These are phyloP conservation scores for Kwoniella bestiolae DNA, from an alignment of 768 basidiomycete genomes.

Conservation along the genomic window DNA sequence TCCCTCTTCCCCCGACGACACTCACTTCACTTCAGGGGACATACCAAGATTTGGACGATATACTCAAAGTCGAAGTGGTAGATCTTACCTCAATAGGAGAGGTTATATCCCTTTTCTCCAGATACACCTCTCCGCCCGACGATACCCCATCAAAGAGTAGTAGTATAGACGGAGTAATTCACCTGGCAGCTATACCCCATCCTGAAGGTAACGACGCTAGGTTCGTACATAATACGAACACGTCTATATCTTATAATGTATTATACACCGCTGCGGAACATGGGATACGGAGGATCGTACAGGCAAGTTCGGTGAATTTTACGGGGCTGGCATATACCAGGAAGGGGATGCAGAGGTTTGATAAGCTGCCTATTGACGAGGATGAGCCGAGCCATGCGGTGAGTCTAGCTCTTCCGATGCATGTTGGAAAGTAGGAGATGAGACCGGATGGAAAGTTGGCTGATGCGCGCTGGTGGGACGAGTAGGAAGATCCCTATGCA, in stretches of 20 bases:
- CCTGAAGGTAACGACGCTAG: slow-evolving; percentile 32
- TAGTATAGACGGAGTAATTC: slow-evolving; percentile 43
- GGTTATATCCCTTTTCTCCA: slow-evolving; percentile 26
- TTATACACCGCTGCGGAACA: slow-evolving; percentile 38
- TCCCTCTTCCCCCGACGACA: slow-evolving; percentile 22
- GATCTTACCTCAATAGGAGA: slow-evolving; percentile 23
- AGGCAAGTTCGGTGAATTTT: slow-evolving; percentile 53
- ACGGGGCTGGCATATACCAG: slow-evolving; percentile 40
- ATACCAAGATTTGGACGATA: slow-evolving; percentile 3
- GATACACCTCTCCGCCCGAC: too few relatives aligned
- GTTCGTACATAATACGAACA: slow-evolving; percentile 47
- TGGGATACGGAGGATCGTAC: slow-evolving; percentile 46
- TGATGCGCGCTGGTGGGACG: not conserved
- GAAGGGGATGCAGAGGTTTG: slow-evolving; percentile 35
- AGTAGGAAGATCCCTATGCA: slow-evolving; percentile 40
- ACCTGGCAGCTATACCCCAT: slow-evolving; percentile 48
- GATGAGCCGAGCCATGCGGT: slow-evolving; percentile 29
- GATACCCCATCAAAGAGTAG: not conserved
- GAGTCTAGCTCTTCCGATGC: slow-evolving; percentile 10
- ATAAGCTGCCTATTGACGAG: slow-evolving; percentile 45
- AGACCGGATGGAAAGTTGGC: not conserved
- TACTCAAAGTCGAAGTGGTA: slow-evolving; percentile 13
- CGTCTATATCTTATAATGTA: slow-evolving; percentile 45
- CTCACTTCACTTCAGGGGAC: not conserved
- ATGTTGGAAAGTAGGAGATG: not conserved